Evolutionary conservation across 768 basidiomycete species (phyloP).

Genomic region (Clavulina sp.): DNA sequence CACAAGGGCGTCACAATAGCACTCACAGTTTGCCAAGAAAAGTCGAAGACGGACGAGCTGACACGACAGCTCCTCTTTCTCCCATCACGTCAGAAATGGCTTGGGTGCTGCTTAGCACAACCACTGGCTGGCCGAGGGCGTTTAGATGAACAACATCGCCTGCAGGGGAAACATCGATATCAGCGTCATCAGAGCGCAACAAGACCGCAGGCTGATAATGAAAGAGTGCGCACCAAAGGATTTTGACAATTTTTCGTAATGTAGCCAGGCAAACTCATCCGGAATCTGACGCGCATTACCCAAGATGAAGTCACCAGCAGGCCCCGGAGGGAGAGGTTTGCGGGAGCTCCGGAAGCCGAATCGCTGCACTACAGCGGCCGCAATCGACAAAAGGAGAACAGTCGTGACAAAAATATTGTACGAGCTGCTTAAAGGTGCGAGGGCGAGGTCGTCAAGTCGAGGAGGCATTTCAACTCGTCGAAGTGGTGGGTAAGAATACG

Average conservation of each 20-base stretch:
- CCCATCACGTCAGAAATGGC: conserved; percentile 11
- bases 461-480: no score
- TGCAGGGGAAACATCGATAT: no score
- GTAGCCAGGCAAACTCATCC: background rate
- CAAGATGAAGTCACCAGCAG: background rate
- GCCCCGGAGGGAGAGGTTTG: background rate
- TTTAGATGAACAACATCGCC: conserved; percentile 1
- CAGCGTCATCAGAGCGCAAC: no score
- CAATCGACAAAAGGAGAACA: no score
- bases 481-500: no score
- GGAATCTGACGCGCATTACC: background rate
- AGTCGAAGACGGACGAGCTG: conserved; percentile 11
- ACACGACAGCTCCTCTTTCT: conserved; percentile 10
- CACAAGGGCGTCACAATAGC: no score
- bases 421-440: no score
- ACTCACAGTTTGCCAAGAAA: conserved; percentile 6
- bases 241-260: background rate
- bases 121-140: conserved; percentile 4
- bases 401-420: no score
- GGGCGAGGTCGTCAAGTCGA: no score
- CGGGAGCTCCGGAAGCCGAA: no score
- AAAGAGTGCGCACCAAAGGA: background rate
- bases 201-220: no score
- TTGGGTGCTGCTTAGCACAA: conserved; percentile 7
- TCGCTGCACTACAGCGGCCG: no score